A percentile compares a stretch with the other conserved stretches of the same genome.
Conservation (phyloP, 768 basidiomycete species). For the Podaxis sp. region DNA sequence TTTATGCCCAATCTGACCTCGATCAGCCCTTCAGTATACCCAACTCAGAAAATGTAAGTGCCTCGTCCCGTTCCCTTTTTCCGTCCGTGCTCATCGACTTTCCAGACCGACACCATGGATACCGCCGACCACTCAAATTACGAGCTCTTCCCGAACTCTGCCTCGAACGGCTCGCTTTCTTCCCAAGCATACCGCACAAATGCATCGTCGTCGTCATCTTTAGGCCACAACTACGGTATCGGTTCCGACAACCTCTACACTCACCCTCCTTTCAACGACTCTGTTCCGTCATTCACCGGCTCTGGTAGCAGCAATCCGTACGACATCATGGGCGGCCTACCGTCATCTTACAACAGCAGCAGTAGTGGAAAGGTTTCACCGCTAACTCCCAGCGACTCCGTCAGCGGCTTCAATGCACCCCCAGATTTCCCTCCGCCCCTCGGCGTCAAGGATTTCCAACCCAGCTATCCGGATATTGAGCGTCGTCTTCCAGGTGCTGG, state of each 20-base stretch:
- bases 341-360: conserved; percentile 47
- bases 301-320: conserved; percentile 50
- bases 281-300: conserved; percentile 54
- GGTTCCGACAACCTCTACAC: conserved; percentile 58
- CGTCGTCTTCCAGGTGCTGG: conserved; percentile 30
- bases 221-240: conserved; percentile 54
- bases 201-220: conserved; percentile 70
- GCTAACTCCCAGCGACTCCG: conserved; percentile 66
- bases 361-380: conserved; percentile 77
- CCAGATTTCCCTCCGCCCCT: conserved; percentile 47
- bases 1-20: conserved; percentile 56
- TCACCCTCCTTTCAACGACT: conserved; percentile 57
- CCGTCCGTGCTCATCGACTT: conserved; percentile 22
- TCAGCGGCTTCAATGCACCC: conserved; percentile 53
- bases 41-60: conserved; percentile 34
- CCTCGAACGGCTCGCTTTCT: conserved; percentile 38
- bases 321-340: conserved; percentile 61
- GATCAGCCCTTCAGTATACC: conserved; percentile 51
- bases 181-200: conserved; percentile 69
- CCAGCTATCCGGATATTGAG: conserved; percentile 61
- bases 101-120: conserved; percentile 52
- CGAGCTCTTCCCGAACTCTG: conserved; percentile 59
- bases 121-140: conserved; percentile 56
- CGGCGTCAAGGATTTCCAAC: conserved; percentile 56
- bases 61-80: conserved; percentile 29